These are phyloP conservation scores for Picea sitchensis DNA, from an alignment of 75 land plant genomes.

Conservation along the genomic window DNA sequence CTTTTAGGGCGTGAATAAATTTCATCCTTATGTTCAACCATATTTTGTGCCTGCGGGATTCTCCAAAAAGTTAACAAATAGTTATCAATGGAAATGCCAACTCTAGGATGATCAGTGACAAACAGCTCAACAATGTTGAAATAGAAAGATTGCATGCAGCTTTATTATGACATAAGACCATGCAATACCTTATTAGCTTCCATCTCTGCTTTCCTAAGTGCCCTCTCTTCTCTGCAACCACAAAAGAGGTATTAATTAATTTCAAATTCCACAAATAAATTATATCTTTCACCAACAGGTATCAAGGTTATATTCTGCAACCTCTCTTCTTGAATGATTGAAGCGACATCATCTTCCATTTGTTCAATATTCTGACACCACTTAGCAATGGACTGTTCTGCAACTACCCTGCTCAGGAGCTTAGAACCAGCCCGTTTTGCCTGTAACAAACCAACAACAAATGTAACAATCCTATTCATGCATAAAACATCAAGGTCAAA, in stretches of 20 bases:
- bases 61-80: constrained; percentile 5
- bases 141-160: not conserved
- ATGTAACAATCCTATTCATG: not conserved
- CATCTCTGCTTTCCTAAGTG: constrained; percentile 96
- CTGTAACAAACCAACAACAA: constrained; percentile 24
- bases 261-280: not conserved
- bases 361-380: constrained; percentile 78
- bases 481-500: not conserved
- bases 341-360: constrained; percentile 84
- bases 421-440: constrained; percentile 82
- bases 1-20: constrained; percentile 90
- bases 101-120: not conserved
- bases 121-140: not conserved
- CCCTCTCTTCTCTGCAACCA: constrained; percentile 75
- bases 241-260: not conserved
- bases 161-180: not conserved
- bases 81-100: not conserved
- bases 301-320: constrained; percentile 12
- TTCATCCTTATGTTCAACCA: constrained; percentile 87
- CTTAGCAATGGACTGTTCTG: constrained; percentile 66
- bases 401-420: constrained; percentile 73
- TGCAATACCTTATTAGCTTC: constrained; percentile 80
- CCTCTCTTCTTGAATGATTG: constrained; percentile 81
- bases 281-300: not conserved
- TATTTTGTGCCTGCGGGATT: constrained; percentile 81